These are phyloP conservation scores for Corinectria fuckeliana DNA, from an alignment of 2,329 filamentous ascomycete genomes.

Conservation along the genomic window DNA sequence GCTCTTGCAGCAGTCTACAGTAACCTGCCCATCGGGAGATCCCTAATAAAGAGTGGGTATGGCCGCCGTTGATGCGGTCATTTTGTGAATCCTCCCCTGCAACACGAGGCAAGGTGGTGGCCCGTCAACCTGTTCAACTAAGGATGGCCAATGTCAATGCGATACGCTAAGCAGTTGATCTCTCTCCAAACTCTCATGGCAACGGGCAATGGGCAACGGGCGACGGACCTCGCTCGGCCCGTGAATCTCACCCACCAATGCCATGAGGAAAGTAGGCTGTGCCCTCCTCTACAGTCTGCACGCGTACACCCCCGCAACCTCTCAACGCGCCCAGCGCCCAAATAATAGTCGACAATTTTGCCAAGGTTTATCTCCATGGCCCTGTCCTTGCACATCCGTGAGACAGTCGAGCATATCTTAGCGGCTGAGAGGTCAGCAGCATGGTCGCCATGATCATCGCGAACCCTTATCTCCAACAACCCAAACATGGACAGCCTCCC, in stretches of 20 bases:
- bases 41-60: not conserved
- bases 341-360: not conserved
- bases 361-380: too few species aligned
- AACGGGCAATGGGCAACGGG: not conserved
- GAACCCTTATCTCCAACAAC: not conserved
- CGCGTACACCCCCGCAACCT: not conserved
- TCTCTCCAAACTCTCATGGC: not conserved
- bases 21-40: not conserved
- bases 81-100: not conserved
- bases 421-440: too few species aligned
- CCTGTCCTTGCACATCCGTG: not conserved
- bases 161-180: not conserved
- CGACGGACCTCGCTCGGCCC: not conserved
- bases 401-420: not conserved
- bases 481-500: not conserved
- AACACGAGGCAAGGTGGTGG: not conserved
- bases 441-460: not conserved
- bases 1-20: not conserved
- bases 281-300: not conserved
- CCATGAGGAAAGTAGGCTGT: not conserved
- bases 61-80: not conserved
- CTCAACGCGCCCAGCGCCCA: not conserved
- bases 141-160: not conserved
- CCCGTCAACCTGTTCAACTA: not conserved
- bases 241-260: not conserved